Conservation (phyloP, 495 filamentous ascomycete genomes). For the Penicillium simplicissimum region DNA sequence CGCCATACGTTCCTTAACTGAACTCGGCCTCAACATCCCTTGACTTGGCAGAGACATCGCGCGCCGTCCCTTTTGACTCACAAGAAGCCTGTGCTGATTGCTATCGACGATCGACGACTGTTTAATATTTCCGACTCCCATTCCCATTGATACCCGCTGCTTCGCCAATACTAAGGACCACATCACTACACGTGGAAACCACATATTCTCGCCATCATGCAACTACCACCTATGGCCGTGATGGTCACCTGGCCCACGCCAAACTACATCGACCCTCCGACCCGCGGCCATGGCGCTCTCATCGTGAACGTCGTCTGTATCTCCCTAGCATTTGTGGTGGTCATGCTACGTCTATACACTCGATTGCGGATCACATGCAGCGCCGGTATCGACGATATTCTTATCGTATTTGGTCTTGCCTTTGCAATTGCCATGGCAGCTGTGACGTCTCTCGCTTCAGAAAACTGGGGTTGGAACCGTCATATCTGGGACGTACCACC, state of each 20-base stretch:
- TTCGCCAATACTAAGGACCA: background rate
- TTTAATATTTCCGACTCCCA: background rate
- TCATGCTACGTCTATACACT: conserved; percentile 50
- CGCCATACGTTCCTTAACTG: background rate
- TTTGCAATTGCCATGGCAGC: conserved; percentile 46
- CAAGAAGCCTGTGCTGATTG: background rate
- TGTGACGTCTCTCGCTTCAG: conserved; percentile 42
- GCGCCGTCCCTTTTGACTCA: conserved; percentile 1
- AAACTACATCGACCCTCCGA: conserved; percentile 55
- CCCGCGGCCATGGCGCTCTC: conserved; percentile 47
- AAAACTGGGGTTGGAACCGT: conserved; percentile 54
- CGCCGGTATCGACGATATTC: conserved; percentile 50
- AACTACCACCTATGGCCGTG: conserved; percentile 46
- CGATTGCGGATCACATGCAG: conserved; percentile 46
- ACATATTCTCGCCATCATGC: conserved; percentile 25
- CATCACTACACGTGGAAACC: background rate
- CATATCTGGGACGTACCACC: conserved; percentile 56
- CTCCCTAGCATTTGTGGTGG: conserved; percentile 41
- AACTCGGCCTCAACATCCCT: background rate
- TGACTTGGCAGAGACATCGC: background rate
- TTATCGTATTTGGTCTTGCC: conserved; percentile 43
- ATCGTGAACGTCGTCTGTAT: conserved; percentile 45
- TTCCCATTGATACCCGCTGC: background rate
- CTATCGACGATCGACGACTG: background rate
- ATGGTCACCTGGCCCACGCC: conserved; percentile 53